phyloP scores from a whole-genome alignment of 495 filamentous ascomycete genomes.

The Talaromyces ruber region DNA sequence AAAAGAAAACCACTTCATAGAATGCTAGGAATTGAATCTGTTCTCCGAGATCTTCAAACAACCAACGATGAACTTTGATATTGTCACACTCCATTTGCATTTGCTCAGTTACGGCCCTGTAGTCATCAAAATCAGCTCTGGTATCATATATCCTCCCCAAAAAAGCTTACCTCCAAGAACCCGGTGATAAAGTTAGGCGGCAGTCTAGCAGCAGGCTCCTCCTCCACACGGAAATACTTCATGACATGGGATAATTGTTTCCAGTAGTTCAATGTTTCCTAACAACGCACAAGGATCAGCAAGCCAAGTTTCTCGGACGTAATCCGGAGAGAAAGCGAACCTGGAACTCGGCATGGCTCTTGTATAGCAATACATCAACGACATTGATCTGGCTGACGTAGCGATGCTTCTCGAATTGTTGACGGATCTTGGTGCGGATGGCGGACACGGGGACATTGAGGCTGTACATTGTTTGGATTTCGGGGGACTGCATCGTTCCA shows the following conservation, averaged over 20 bases:
- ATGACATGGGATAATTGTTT: constrained; percentile 94
- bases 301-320: too few species aligned
- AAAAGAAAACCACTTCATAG: background rate
- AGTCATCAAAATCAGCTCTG: background rate
- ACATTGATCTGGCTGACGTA: constrained; percentile 82
- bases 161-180: constrained; percentile 72
- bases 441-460: constrained; percentile 79
- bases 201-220: constrained; percentile 68
- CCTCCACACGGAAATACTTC: constrained; percentile 91
- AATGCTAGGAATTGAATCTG: background rate
- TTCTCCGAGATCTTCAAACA: background rate
- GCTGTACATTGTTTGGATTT: constrained; percentile 93
- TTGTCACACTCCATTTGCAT: constrained; percentile 7
- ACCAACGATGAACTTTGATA: background rate
- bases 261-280: constrained; percentile 99
- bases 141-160: background rate
- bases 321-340: too few species aligned
- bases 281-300: background rate
- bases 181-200: constrained; percentile 84
- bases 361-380: constrained; percentile 79
- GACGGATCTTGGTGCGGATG: constrained; percentile 87
- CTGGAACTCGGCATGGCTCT: constrained; percentile 89
- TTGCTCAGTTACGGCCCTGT: constrained; percentile 30
- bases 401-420: constrained; percentile 95
- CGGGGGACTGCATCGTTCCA: constrained; percentile 60